Evolutionary conservation across 768 basidiomycete genomes (phyloP), one percentile per base, ranked within the genome.

Genomic region (Cantharellus anzutake): DNA sequence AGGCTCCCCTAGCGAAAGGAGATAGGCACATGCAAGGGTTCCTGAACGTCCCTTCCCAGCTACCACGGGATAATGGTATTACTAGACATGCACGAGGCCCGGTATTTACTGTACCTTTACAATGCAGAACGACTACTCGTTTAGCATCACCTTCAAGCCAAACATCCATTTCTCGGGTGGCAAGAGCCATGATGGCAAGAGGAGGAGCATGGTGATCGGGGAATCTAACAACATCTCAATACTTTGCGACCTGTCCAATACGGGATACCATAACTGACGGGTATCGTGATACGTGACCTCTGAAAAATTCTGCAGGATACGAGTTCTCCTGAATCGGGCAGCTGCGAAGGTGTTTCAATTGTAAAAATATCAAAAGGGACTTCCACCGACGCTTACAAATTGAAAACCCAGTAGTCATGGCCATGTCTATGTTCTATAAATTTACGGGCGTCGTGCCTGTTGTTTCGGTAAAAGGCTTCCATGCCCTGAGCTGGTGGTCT

Each of bases 21-120:
- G 74, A 68, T 90, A 87, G 5, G 86, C 75, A 67, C 89, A 89
- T 0, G 88, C 85, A 63, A 92, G 77, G 0, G 85, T 90, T 4
- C 90, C 90, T 0, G 88, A 90, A 58, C 89, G 76, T 11, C 88
- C 88, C 68, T 92, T 84, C 0, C 85, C 84, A 57, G 84, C 84
- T 85, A 58, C 16, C 11, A 60, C 11, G 2, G 34, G n/a, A 4
- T 14, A 41, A 3, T 16, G 42, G 35, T 14, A 35, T 42, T 0
- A 61, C 66, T 60, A 56, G 61, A 67, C 63, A 63, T 71, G 48
- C 61, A 63, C 59, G 55, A 38, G 5, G 7, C 4, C n/a, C 59
- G 14, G 34, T 37, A 20, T 39, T 39, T 42, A 16, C 20, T 34
- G 29, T 67, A 79, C 86, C 89, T 79, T 92, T 92, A 68, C 89